Evolutionary conservation across 2,329 filamentous ascomycete species (phyloP).

Genomic region (Diaporthe sp.): DNA sequence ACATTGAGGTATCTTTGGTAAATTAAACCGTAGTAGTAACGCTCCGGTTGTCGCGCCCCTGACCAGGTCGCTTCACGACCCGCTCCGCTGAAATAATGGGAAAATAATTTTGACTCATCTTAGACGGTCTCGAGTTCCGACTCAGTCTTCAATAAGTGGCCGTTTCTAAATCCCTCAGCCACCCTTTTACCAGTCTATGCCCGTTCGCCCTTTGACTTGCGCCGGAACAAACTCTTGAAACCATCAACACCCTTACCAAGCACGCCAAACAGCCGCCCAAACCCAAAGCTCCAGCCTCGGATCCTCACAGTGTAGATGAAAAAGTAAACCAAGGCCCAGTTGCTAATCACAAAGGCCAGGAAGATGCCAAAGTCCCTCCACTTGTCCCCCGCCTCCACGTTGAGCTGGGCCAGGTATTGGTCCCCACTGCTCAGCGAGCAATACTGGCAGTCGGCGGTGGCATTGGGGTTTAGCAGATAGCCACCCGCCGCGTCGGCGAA

Average conservation of each 20-base stretch:
- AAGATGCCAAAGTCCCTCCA: conserved; percentile 77
- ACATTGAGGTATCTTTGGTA: background rate
- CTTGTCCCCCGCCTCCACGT: conserved; percentile 68
- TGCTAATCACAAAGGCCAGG: conserved; percentile 72
- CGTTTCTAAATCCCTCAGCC: background rate
- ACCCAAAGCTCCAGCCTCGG: conserved; percentile 42
- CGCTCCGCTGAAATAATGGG: too few relatives aligned
- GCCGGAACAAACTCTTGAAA: conserved; percentile 25
- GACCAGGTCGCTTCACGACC: too few relatives aligned
- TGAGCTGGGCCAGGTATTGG: conserved; percentile 33
- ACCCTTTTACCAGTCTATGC: background rate
- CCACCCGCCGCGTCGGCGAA: conserved; percentile 67
- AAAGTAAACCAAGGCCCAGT: conserved; percentile 55
- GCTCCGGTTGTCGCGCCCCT: background rate
- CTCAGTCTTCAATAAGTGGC: background rate
- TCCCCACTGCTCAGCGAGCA: conserved; percentile 62
- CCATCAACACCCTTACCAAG: conserved; percentile 33
- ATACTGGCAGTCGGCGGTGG: conserved; percentile 71
- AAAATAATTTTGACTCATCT: too few relatives aligned
- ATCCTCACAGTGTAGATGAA: conserved; percentile 44
- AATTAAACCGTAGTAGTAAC: background rate
- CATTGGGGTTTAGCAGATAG: conserved; percentile 68
- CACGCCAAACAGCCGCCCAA: conserved; percentile 37
- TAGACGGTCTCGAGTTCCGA: too few relatives aligned
- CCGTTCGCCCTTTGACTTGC: background rate